Base-by-base conservation (phyloP, 148 eudicot genomes). In the Arctostaphylos glauca region DNA sequence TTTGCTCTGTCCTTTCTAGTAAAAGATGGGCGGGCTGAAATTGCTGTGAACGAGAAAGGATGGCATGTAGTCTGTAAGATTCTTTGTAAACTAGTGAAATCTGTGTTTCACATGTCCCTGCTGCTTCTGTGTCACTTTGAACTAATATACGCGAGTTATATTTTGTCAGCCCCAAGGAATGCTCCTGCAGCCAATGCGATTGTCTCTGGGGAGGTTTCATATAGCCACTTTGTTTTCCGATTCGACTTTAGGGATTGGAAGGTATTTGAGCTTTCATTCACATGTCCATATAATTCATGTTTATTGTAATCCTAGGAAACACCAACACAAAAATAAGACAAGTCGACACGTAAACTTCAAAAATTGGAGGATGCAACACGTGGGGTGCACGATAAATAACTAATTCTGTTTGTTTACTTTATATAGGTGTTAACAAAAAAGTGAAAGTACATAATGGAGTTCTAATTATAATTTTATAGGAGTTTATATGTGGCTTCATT, bases 21-120 rank as follows among this genome's bases (percentile, higher is more conserved):
- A 53, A 96, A 94, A 88, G 99, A 96, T 87, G 98, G 99, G 58
- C 86, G 99, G 60, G 98, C 92, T 78, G 90, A 92, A 87, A 88
- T 93, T 25, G 64, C 82, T 12, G 89, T 90, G 77, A 86, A 93
- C 84, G 92, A 90, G 70, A 80, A 88, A 55, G 96, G 97, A 82
- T 85, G 86, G 79, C 95, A 92, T 90, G 81, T 90, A 80, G 98
- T 93, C 86, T 88, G 99, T 96, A 94, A 94, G 98, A 67, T 55
- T 55, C 62, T 59, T 73, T 52, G 4, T 83, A 23, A 53, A 16
- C 25, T n/a, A 47, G 80, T 21, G 0, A 64, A 47, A 18, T 60
- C 41, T 12, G 64, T 47, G 7, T 72, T 62, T 55, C 13, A 59
- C 80, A 48, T 62, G 53, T 52, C 3, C 73, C 6, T 14, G 59